These are phyloP conservation scores for Phlebopus sp. DNA, from an alignment of 1,284 basidiomycete species.

Conservation along the genomic window DNA sequence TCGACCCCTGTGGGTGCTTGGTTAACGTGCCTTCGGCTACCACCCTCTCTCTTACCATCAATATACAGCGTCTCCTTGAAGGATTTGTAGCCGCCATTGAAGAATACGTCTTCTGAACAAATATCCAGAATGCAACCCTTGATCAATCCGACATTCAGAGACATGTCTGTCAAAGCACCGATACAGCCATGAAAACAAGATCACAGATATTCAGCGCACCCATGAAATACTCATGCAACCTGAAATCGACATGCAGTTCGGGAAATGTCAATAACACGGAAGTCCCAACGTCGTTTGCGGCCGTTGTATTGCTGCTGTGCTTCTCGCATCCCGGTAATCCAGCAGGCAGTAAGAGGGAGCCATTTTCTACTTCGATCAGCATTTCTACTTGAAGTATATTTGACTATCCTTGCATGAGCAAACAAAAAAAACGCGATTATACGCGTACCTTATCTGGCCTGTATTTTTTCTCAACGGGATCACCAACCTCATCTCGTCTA, in stretches of 20 bases:
- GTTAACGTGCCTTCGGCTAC: conserved; percentile 12
- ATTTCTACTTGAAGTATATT: conserved; percentile 81
- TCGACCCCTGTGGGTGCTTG: conserved; percentile 58
- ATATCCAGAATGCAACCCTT: conserved; percentile 49
- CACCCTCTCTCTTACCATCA: conserved; percentile 48
- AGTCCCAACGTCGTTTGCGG: conserved; percentile 44
- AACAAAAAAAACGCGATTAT: background rate
- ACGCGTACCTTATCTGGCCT: conserved; percentile 65
- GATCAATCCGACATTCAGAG: conserved; percentile 66
- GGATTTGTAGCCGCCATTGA: conserved; percentile 22
- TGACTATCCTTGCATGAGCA: conserved; percentile 45
- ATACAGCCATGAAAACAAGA: background rate
- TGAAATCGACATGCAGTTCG: conserved; percentile 70
- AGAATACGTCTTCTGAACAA: conserved; percentile 46
- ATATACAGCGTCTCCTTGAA: conserved; percentile 50
- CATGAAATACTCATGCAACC: conserved; percentile 85
- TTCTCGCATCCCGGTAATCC: conserved; percentile 71
- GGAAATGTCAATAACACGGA: conserved; percentile 61
- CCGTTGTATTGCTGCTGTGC: conserved; percentile 12
- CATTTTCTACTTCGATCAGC: conserved; percentile 51
- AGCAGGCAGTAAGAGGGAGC: conserved; percentile 65
- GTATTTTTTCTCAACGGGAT: conserved; percentile 78
- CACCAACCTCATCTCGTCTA: conserved; percentile 61
- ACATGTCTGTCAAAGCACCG: conserved; percentile 58
- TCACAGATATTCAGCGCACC: conserved; percentile 45